Evolutionary conservation across 306 rosid genomes (phyloP).

Genomic region (Cucurbita pepo): DNA sequence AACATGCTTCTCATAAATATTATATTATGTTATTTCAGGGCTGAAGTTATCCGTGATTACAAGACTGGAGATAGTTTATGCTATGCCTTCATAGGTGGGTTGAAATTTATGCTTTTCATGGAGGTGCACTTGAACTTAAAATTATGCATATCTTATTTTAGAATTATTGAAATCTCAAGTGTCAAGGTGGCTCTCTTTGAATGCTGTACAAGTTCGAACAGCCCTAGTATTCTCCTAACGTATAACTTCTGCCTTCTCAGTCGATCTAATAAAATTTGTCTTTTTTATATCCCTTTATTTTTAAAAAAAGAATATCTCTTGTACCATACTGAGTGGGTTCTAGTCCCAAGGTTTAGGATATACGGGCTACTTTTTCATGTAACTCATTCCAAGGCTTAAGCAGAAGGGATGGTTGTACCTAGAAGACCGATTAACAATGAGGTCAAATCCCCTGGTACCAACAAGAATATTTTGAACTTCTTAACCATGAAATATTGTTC

Average conservation of each 20-base stretch:
- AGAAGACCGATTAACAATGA: background rate
- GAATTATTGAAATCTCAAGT: background rate
- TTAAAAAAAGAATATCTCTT: background rate
- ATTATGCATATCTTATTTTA: background rate
- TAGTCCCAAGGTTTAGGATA: background rate
- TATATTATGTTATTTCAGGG: conserved; percentile 38
- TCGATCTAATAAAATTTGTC: too few relatives aligned
- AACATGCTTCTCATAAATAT: conserved; percentile 12
- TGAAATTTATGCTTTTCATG: background rate
- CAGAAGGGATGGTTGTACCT: background rate
- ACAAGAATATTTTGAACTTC: background rate
- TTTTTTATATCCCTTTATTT: background rate
- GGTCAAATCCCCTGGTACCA: background rate
- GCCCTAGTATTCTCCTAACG: background rate
- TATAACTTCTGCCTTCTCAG: background rate
- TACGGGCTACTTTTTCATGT: background rate
- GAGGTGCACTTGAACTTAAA: background rate
- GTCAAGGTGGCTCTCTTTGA: background rate
- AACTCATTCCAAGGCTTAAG: background rate
- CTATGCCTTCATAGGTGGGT: conserved; percentile 87
- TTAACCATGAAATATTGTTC: background rate
- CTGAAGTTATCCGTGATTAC: conserved; percentile 81
- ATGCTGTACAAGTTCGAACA: background rate
- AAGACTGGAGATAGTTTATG: conserved; percentile 93
- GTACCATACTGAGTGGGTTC: background rate